Conservation (phyloP, 2,329 filamentous ascomycete species). For the Ophiostoma quercus region DNA sequence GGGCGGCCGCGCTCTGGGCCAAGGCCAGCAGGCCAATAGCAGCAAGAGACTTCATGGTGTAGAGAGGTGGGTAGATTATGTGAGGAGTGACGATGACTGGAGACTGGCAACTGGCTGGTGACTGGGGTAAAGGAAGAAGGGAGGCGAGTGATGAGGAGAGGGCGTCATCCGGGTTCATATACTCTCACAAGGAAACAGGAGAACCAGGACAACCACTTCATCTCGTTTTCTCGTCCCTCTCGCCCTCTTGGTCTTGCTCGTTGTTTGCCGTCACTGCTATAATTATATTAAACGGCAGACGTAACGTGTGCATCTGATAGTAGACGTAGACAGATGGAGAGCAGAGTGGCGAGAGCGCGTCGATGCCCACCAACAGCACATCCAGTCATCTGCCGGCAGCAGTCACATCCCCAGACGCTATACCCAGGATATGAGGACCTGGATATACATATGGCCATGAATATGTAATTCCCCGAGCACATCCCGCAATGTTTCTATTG, state of each 20-base stretch:
- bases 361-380: not conserved
- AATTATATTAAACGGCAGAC: not conserved
- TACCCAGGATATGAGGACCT: not conserved
- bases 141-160: not conserved
- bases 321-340: not conserved
- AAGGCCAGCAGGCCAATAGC: slow-evolving; percentile 30
- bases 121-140: not conserved
- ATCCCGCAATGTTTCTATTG: not conserved
- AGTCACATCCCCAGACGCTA: not conserved
- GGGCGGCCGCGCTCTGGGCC: slow-evolving; percentile 31
- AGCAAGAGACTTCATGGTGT: slow-evolving; percentile 22
- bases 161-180: not conserved
- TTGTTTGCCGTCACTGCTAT: not conserved
- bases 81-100: not conserved
- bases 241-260: not conserved
- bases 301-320: not conserved
- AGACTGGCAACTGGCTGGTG: not conserved
- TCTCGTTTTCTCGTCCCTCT: not conserved
- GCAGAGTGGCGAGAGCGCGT: not conserved
- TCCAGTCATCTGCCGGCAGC: not conserved
- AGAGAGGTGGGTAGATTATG: not conserved
- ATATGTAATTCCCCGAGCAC: not conserved
- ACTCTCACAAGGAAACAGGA: not conserved
- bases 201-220: not conserved
- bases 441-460: not conserved